A percentile compares a stretch with the other conserved stretches of the same genome.
Conservation (phyloP, 2,329 filamentous ascomycete genomes). For the Colletotrichum lini region DNA sequence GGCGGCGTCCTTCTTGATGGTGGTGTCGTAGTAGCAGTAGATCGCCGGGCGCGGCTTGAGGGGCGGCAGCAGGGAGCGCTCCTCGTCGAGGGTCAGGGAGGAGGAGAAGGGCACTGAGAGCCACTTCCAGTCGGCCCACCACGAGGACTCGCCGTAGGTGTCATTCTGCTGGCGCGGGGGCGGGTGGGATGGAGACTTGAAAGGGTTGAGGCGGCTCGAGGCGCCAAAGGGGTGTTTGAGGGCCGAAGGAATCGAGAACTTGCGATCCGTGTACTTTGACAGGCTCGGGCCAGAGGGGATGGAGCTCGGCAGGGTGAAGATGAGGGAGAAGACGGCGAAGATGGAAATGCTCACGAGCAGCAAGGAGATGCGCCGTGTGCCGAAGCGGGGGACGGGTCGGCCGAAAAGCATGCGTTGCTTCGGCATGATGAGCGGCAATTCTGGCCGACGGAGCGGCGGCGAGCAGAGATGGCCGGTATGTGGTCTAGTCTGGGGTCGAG, state of each 20-base stretch:
- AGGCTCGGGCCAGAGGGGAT: slow-evolving; percentile 65
- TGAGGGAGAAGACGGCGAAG: slow-evolving; percentile 67
- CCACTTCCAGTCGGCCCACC: slow-evolving; percentile 94
- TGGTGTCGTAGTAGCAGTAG: slow-evolving; percentile 92
- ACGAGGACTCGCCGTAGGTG: slow-evolving; percentile 82
- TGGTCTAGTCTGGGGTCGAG: not conserved
- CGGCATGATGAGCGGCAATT: slow-evolving; percentile 48
- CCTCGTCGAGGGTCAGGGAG: slow-evolving; percentile 83
- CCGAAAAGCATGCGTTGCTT: slow-evolving; percentile 58
- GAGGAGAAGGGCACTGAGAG: slow-evolving; percentile 87
- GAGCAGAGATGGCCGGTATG: slow-evolving; percentile 1
- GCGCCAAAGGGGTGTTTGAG: slow-evolving; percentile 60
- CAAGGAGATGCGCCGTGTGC: slow-evolving; percentile 66
- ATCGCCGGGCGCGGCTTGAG: slow-evolving; percentile 78
- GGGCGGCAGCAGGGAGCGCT: slow-evolving; percentile 86
- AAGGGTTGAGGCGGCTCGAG: slow-evolving; percentile 73
- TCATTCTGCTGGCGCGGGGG: slow-evolving; percentile 84
- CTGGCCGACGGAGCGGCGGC: slow-evolving; percentile 24
- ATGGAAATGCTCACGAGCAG: slow-evolving; percentile 66
- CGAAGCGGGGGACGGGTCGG: slow-evolving; percentile 64
- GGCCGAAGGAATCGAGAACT: slow-evolving; percentile 62
- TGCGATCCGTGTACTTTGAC: slow-evolving; percentile 65
- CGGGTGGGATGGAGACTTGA: slow-evolving; percentile 78
- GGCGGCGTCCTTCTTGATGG: slow-evolving; percentile 72
- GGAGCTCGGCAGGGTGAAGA: slow-evolving; percentile 65